Base-by-base conservation (phyloP, 257 asterid species). In the Salvia rosmarinus region DNA sequence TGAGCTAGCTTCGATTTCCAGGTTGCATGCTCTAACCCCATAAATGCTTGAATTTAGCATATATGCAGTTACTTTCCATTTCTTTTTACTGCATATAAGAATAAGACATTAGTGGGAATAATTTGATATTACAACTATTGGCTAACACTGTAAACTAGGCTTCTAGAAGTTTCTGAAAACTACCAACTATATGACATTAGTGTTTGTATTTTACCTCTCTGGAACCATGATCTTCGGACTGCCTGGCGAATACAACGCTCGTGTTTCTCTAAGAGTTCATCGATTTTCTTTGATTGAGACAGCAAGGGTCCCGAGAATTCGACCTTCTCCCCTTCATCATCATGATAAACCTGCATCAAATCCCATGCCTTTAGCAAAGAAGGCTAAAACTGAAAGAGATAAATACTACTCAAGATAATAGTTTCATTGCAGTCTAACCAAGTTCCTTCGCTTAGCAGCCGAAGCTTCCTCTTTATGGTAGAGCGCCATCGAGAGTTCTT, bases 231-330 rank as follows among this genome's bases (percentile, higher is more conserved):
- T 78, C 90, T 79, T 40, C 97, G 83, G 79, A 89, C 97, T 7
- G 88, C 96, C 74, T 88, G 98, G 60, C 99, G 98, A 72, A 95
- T 88, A 28, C 89, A 98, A 12, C 89, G 98, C 74, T 95, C 98
- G 42, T 91, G 89, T 74, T 88, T 95, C 72, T 85, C 91, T 78
- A 91, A 74, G 73, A 88, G 93, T 69, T 95, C 96, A 0, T 95
- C 96, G 14, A 95, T 85, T 81, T 88, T 85, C 9, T 86, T 84
- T 0, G 98, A 77, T 57, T 95, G 99, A 47, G 91, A 81, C 43
- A 91, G 74, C 87, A 95, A 78, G 19, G 99, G 99, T 52, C 99
- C 99, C 11, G 99, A 95, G 70, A 87, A 90, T 44, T 95, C 99
- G 14, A 95, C 94, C 82, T 84, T 89, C 80, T 95, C 99, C 60